These are phyloP conservation scores for Rhizopus stolonifer DNA, from an alignment of 371 early-diverging fungal species.

Conservation along the genomic window DNA sequence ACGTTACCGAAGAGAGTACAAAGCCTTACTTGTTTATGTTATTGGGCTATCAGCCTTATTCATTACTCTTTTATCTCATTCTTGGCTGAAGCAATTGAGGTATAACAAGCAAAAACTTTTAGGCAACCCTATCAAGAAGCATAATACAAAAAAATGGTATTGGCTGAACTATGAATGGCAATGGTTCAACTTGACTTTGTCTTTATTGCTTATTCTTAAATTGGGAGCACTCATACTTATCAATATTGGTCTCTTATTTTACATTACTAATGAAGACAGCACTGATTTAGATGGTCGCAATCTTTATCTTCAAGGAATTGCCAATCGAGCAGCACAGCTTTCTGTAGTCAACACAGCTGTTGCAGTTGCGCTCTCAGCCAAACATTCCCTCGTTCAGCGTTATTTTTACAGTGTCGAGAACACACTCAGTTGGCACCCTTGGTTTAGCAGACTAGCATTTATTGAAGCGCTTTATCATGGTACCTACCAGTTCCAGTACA, in stretches of 20 bases:
- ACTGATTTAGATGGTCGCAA: conserved; percentile 8
- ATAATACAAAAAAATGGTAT: neutral
- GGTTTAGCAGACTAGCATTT: conserved; percentile 31
- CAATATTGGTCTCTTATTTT: conserved; percentile 4
- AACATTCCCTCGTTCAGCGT: conserved; percentile 16
- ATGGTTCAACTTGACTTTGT: neutral
- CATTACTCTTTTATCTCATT: neutral
- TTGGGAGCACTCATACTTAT: neutral
- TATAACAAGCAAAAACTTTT: conserved; percentile 3
- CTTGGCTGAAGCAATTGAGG: conserved; percentile 1
- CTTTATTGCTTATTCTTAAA: neutral
- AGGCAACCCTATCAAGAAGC: neutral
- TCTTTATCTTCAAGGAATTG: conserved; percentile 23
- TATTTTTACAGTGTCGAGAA: conserved; percentile 11
- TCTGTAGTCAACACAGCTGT: conserved; percentile 31
- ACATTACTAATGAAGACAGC: conserved; percentile 2
- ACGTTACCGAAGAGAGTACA: conserved; percentile 23
- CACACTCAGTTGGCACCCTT: conserved; percentile 34
- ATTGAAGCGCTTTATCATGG: conserved; percentile 32
- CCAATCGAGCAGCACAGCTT: conserved; percentile 37
- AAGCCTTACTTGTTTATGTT: conserved; percentile 6
- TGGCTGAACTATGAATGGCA: conserved; percentile 8
- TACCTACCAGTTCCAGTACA: conserved; percentile 26
- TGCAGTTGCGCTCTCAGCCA: conserved; percentile 33
- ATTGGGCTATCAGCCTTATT: neutral